Evolutionary conservation across 1,284 basidiomycete genomes (phyloP), one percentile per base, ranked within the genome.

Genomic region (Ceratobasidium theobromae): DNA sequence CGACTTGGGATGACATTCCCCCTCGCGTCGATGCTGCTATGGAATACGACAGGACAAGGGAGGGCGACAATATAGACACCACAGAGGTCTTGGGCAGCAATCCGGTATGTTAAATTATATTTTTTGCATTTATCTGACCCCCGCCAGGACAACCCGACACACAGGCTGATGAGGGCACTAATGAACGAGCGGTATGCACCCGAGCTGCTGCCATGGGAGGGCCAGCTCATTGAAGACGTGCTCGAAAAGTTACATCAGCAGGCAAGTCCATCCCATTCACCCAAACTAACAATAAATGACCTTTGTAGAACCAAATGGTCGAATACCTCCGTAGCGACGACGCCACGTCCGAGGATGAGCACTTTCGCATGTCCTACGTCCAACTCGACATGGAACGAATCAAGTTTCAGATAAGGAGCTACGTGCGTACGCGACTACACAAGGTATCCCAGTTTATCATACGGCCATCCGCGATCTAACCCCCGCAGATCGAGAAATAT

Each of bases 381-480:
- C 91, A 95, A 77, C 94, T 91, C 0, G 94, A 97, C 76, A 86
- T 95, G 73, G 94, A 97, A 75, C 84, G 94, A 45, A 89, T 93
- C 72, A 94, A 93, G 76, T 97, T 92, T 73, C 84, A 95, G 67
- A 85, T 95, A 23, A 79, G 93, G 65, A 89, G 89, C 1, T 96
- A 95, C 74, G 83, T 95, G 3, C 82, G 93, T n/a, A 91, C 89
- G 35, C 80, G 94, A 69, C 75, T 95, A 60, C 86, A 83, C 79
- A 97, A 97, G 83, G 93, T 90, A 68, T 54, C 80, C 72, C 16
- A 27, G 21, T 60, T 8, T 25, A 16, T 28, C 28, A 28, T 8
- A 11, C 32, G 23, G 40, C 65, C 52, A 40, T 11, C 14, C 12
- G 16, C n/a, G 21, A 4, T 46, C 38, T 28, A 64, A 43, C 33